Percentiles rank a stretch among this genome's conserved stretches.
phyloP scores from a whole-genome alignment of 2,329 filamentous ascomycete genomes.

The Apiospora pterosperma region DNA sequence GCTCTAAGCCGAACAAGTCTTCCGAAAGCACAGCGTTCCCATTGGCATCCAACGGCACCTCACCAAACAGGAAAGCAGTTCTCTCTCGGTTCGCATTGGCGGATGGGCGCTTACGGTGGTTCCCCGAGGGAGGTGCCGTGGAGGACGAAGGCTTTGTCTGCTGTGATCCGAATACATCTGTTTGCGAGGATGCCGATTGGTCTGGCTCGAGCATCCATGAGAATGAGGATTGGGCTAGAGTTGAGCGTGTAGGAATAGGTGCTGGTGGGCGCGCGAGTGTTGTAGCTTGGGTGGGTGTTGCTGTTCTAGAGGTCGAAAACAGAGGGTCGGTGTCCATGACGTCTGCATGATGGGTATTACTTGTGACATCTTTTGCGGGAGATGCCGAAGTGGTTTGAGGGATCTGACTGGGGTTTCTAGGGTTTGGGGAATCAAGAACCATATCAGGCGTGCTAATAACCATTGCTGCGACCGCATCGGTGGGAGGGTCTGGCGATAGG shows the following conservation, averaged over 20 bases:
- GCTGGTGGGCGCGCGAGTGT: slow-evolving; percentile 29
- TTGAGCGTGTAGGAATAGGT: slow-evolving; percentile 59
- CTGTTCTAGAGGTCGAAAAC: slow-evolving; percentile 2
- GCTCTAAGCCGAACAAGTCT: slow-evolving; percentile 55
- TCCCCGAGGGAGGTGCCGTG: slow-evolving; percentile 13
- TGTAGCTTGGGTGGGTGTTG: slow-evolving; percentile 14
- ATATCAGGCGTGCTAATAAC: slow-evolving; percentile 16
- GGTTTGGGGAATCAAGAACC: slow-evolving; percentile 12
- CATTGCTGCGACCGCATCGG: slow-evolving; percentile 26
- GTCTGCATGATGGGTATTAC: background rate
- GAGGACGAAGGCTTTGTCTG: slow-evolving; percentile 23
- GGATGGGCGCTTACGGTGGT: slow-evolving; percentile 37
- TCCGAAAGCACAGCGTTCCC: slow-evolving; percentile 36
- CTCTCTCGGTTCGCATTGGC: slow-evolving; percentile 48
- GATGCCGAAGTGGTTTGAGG: background rate
- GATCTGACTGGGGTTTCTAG: background rate
- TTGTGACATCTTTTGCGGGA: background rate
- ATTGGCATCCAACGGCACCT: slow-evolving; percentile 37
- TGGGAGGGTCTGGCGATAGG: slow-evolving; percentile 15
- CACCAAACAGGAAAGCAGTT: slow-evolving; percentile 59
- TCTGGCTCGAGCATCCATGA: slow-evolving; percentile 73
- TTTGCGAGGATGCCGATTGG: slow-evolving; percentile 24
- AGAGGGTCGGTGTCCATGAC: slow-evolving; percentile 21
- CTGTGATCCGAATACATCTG: background rate
- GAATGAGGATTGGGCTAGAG: slow-evolving; percentile 70